These are phyloP conservation scores for Zygotorulaspora florentina DNA, from an alignment of 805 yeast genomes.

Conservation along the genomic window DNA sequence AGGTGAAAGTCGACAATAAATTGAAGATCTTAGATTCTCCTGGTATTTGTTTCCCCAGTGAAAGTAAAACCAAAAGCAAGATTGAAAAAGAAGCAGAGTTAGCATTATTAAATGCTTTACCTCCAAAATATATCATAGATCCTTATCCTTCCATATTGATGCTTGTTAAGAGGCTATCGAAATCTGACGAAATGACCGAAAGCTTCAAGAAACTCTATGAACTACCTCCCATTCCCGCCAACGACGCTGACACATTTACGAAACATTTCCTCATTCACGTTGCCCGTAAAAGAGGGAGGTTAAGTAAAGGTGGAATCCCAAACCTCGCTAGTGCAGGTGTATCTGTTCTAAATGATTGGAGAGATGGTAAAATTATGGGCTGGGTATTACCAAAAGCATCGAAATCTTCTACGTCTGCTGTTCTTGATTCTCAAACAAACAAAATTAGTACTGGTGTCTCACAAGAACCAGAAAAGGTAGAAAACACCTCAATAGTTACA, in stretches of 20 bases:
- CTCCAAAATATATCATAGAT: conserved; percentile 79
- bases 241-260: conserved; percentile 69
- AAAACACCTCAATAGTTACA: conserved; percentile 74
- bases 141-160: conserved; percentile 78
- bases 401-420: conserved; percentile 32
- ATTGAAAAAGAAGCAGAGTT: conserved; percentile 81
- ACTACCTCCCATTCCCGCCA: conserved; percentile 73
- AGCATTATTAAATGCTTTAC: conserved; percentile 81
- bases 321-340: conserved; percentile 81
- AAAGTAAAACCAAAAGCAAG: conserved; percentile 48
- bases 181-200: conserved; percentile 71
- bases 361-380: conserved; percentile 90
- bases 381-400: conserved; percentile 77
- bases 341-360: conserved; percentile 87
- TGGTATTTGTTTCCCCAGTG: conserved; percentile 91
- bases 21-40: conserved; percentile 90
- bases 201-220: conserved; percentile 68
- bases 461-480: conserved; percentile 43
- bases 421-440: conserved; percentile 28
- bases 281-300: conserved; percentile 87
- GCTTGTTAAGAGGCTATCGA: conserved; percentile 69
- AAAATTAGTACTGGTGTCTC: conserved; percentile 34
- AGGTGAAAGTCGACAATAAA: conserved; percentile 87
- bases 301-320: conserved; percentile 91
- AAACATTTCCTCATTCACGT: conserved; percentile 87